phyloP scores from a whole-genome alignment of 352 stramenopile species.

The Thalassiosira ordinaria region DNA sequence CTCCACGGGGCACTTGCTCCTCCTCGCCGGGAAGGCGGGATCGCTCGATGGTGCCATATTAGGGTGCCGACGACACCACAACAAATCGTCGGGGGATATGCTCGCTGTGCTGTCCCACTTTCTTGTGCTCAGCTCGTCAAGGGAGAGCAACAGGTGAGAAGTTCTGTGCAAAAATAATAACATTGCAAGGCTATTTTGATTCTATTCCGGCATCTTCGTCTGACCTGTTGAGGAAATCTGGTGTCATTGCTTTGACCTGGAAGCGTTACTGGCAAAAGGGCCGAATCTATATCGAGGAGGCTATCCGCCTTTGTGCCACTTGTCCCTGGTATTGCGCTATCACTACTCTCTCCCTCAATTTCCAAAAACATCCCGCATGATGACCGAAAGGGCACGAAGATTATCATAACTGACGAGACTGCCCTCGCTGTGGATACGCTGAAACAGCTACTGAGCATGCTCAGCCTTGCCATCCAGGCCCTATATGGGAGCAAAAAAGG shows the following conservation, averaged over 20 bases:
- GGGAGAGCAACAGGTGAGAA: constrained; percentile 52
- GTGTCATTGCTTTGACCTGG: constrained; percentile 5
- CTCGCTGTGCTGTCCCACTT: constrained; percentile 53
- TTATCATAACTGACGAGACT: constrained; percentile 45
- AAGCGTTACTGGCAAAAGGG: constrained; percentile 40
- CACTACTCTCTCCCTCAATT: constrained; percentile 61
- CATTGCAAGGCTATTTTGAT: too few relatives aligned
- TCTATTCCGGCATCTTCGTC: too few relatives aligned
- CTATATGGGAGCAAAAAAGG: constrained; percentile 79
- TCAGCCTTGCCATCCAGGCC: constrained; percentile 76
- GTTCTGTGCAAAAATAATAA: too few relatives aligned
- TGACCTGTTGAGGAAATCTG: too few relatives aligned
- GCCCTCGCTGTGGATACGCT: constrained; percentile 39
- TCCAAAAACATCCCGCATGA: constrained; percentile 25
- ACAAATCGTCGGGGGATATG: constrained; percentile 17
- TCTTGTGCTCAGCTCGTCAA: constrained; percentile 56
- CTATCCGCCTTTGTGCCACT: constrained; percentile 80
- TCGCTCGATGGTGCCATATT: constrained; percentile 56
- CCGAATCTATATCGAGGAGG: constrained; percentile 62
- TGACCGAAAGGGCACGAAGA: constrained; percentile 11
- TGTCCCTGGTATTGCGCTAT: constrained; percentile 76
- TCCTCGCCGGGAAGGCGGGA: constrained; percentile 44
- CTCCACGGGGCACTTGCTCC: constrained; percentile 50
- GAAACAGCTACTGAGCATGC: constrained; percentile 67
- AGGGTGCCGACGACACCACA: constrained; percentile 11